These are phyloP conservation scores for Raphanus sativus DNA, from an alignment of 345 rosid species.

Conservation along the genomic window DNA sequence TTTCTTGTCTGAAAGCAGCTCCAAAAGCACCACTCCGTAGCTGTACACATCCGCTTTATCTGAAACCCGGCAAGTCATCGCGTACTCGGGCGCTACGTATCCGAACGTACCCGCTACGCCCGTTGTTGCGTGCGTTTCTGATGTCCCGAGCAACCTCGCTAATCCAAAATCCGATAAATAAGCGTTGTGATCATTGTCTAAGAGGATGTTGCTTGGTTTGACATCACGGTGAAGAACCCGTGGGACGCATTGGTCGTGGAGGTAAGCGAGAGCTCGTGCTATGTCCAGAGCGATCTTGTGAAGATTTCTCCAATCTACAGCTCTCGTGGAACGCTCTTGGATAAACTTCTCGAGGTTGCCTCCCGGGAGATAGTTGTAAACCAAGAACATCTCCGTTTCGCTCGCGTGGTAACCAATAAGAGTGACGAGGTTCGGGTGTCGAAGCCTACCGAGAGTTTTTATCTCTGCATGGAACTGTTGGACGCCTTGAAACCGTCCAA, in stretches of 20 bases:
- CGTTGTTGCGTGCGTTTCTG: neutral
- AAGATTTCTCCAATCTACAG: neutral
- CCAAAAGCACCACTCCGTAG: neutral
- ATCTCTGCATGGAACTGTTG: neutral
- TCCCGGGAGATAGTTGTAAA: neutral
- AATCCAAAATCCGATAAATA: neutral
- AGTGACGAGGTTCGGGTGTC: neutral
- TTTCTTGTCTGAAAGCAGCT: neutral
- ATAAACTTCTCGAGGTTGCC: neutral
- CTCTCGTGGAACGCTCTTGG: neutral
- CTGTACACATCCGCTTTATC: neutral
- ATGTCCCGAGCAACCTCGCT: neutral
- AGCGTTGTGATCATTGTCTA: neutral
- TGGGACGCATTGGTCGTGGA: neutral
- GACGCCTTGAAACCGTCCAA: neutral
- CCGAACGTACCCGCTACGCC: neutral
- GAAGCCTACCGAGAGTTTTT: neutral
- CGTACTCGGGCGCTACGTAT: neutral
- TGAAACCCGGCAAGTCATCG: neutral
- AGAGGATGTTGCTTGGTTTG: neutral
- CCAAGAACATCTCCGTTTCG: neutral
- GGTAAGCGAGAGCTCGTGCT: neutral
- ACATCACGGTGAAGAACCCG: neutral
- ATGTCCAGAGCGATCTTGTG: neutral
- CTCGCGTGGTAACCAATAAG: neutral